Percentiles rank a stretch among this genome's conserved stretches.
phyloP scores from a whole-genome alignment of 208 protist species.

The Naegleria gruberi region DNA sequence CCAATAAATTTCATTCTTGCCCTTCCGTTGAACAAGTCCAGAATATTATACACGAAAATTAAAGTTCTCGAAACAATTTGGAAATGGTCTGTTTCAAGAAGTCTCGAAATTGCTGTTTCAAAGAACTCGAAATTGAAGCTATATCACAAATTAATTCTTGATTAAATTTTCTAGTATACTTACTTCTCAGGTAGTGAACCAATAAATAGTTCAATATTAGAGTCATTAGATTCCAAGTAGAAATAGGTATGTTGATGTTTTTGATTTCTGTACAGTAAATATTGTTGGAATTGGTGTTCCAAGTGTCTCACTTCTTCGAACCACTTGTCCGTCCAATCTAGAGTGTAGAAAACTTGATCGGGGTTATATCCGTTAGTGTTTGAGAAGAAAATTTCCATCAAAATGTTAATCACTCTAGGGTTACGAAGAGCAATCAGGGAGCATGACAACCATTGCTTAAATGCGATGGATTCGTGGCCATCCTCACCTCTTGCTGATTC shows the following conservation, averaged over 20 bases:
- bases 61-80: constrained; percentile 17
- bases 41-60: constrained; percentile 11
- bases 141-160: background rate
- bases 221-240: background rate
- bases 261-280: background rate
- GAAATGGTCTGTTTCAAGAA: background rate
- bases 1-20: background rate
- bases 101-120: background rate
- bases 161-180: background rate
- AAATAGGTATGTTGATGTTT: background rate
- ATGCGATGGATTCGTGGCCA: background rate
- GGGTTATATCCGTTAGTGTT: background rate
- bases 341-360: constrained; percentile 17
- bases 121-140: constrained; percentile 15
- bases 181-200: background rate
- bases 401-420: background rate
- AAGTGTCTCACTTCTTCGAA: background rate
- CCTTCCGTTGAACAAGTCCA: constrained; percentile 9
- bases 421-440: background rate
- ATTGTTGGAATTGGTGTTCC: background rate
- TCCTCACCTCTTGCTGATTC: background rate
- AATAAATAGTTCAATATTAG: constrained; percentile 16
- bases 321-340: constrained; percentile 4
- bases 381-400: background rate
- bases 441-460: background rate